These are phyloP conservation scores for Skeletonema potamos DNA, from an alignment of 108 stramenopile genomes.

Conservation along the genomic window DNA sequence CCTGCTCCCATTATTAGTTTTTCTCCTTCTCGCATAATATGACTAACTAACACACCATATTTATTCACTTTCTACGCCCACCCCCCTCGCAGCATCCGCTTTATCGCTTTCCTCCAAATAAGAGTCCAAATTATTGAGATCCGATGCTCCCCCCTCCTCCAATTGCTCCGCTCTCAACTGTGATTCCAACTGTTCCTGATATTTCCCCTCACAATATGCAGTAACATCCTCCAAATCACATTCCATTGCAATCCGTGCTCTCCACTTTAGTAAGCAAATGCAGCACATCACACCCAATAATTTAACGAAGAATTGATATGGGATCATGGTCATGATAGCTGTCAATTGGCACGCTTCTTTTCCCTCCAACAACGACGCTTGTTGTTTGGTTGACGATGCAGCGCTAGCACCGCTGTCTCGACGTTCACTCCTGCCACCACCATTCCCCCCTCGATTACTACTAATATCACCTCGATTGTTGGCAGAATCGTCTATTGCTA, in stretches of 20 bases:
- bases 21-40: background rate
- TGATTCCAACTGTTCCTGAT: background rate
- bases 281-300: conserved; percentile 5
- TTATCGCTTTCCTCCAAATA: background rate
- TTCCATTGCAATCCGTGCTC: conserved; percentile 9
- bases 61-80: background rate
- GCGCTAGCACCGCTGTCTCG: background rate
- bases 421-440: background rate
- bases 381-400: background rate
- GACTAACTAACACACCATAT: background rate
- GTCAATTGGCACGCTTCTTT: background rate
- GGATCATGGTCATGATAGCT: conserved; percentile 1
- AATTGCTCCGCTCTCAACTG: background rate
- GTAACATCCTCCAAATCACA: conserved; percentile 10
- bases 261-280: background rate
- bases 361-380: background rate
- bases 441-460: background rate
- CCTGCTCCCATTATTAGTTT: too few species aligned
- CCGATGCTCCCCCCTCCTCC: conserved; percentile 8
- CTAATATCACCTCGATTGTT: background rate
- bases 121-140: background rate
- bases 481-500: background rate
- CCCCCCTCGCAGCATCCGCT: background rate
- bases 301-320: conserved; percentile 2
- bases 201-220: background rate